Base-by-base conservation (phyloP, 805 yeast genomes). In the Metschnikowia matae region DNA sequence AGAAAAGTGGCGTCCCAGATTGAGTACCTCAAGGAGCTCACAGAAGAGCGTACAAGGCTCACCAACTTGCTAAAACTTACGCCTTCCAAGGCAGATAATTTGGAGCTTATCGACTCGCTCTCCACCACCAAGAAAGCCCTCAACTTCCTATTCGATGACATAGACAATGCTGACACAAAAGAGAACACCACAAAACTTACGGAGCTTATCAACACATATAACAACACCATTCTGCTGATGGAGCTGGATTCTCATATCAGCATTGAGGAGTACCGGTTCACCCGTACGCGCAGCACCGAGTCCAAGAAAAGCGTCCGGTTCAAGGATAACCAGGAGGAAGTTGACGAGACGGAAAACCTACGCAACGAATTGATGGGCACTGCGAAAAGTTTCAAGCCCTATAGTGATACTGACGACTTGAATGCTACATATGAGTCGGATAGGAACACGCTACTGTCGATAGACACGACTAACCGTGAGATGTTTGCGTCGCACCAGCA, bases 401-500 rank as follows among this genome's bases (percentile, higher is more conserved):
- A 69, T 52, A 61, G 56, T 18, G 77, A 73, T 55, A 26, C 33
- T n/a, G 42, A 34, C 15, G 48, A 33, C 13, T 44, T 39, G 14
- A 20, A 18, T 34, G 44, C 49, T 15, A 38, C 29, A 13, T 66
- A 64, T 11, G 53, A 52, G 18, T 63, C 60, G 18, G 61, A 57
- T 42, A 47, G 54, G 15, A 31, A 53, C 46, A 48, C 61, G 21
- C 56, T 58, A 33, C 59, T 51, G 45, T 64, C 70, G 5, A 56
- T 65, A 20, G 69, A 64, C 50, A 58, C 61, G 36, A 57, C 67
- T 33, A 71, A 71, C 55, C 75, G 67, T 38, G 75, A 70, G 53
- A 46, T 74, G 44, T 74, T 69, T 62, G 75, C 76, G 7, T 67
- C 62, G 51, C 77, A 73, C 54, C 76, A 72, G 51, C 78, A 74